Percentiles rank a stretch among this genome's conserved stretches.
Conservation (phyloP, 371 early-diverging fungal species). For the Smittium culicis region DNA sequence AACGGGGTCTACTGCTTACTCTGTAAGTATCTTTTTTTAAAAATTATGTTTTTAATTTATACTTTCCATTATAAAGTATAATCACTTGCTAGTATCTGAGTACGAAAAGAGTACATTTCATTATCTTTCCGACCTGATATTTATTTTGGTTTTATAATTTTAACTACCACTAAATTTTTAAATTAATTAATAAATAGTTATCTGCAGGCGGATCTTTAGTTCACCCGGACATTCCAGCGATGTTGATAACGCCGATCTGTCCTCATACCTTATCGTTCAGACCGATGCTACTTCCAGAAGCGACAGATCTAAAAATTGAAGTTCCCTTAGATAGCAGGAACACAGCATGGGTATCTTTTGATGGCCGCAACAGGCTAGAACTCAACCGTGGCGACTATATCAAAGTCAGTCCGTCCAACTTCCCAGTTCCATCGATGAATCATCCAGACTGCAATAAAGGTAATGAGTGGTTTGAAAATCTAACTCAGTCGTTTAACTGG, state of each 20-base stretch:
- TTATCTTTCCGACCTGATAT: too few relatives aligned
- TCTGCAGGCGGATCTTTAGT: constrained; percentile 85
- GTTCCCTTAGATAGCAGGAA: constrained; percentile 53
- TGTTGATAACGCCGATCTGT: constrained; percentile 86
- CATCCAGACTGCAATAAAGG: constrained; percentile 41
- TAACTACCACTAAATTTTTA: too few relatives aligned
- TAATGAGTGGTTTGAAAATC: constrained; percentile 67
- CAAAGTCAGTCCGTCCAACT: constrained; percentile 63
- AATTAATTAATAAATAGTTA: too few relatives aligned
- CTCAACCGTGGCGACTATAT: constrained; percentile 80
- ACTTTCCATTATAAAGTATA: neutral
- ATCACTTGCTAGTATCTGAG: too few relatives aligned
- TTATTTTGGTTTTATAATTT: too few relatives aligned
- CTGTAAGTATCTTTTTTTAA: constrained; percentile 20
- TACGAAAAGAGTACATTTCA: too few relatives aligned
- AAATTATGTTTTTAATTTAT: neutral
- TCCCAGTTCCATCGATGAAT: constrained; percentile 69
- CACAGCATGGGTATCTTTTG: constrained; percentile 71
- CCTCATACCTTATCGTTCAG: constrained; percentile 87
- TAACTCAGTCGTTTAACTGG: constrained; percentile 66
- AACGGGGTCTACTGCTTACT: constrained; percentile 91
- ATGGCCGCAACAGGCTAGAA: constrained; percentile 74
- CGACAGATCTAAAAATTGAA: constrained; percentile 57
- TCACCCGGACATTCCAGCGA: constrained; percentile 85
- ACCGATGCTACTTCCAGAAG: constrained; percentile 83